Conservation (phyloP, 176 grass and related monocot genomes). For the Miscanthus lutarioriparius region DNA sequence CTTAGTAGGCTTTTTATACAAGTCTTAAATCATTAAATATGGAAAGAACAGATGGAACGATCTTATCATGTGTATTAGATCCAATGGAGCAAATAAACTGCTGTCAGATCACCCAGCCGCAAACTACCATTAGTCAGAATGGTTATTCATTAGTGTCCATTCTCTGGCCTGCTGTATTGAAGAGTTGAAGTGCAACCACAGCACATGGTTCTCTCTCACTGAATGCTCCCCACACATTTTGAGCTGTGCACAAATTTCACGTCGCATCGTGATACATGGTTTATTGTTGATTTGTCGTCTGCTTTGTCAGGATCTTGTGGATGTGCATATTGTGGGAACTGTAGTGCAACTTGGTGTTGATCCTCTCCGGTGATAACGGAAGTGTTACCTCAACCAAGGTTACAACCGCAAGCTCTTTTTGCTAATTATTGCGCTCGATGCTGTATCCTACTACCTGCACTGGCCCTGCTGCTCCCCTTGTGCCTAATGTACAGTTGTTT, state of each 20-base stretch:
- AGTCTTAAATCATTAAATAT: not conserved
- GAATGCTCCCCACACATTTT: not conserved
- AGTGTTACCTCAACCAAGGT: not conserved
- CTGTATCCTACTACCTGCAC: not conserved
- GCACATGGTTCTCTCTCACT: not conserved
- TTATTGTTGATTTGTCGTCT: not conserved
- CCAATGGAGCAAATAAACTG: not conserved
- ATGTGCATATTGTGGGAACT: conserved; percentile 13
- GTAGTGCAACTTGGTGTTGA: not conserved
- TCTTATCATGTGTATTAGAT: not conserved
- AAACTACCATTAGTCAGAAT: not conserved
- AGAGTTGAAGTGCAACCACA: not conserved
- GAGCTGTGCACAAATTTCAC: not conserved
- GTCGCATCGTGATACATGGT: not conserved
- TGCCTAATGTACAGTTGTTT: conserved; percentile 21
- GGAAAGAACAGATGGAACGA: not conserved
- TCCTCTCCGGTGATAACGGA: not conserved
- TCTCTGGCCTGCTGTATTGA: not conserved
- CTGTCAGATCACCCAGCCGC: not conserved
- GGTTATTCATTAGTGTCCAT: not conserved
- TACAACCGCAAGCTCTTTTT: not conserved
- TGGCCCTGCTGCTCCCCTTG: not conserved
- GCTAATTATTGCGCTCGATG: not conserved
- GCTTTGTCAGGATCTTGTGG: conserved; percentile 5
- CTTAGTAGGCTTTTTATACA: not conserved